Base-by-base conservation (phyloP, 768 basidiomycete genomes). In the Pisolithus microcarpus region DNA sequence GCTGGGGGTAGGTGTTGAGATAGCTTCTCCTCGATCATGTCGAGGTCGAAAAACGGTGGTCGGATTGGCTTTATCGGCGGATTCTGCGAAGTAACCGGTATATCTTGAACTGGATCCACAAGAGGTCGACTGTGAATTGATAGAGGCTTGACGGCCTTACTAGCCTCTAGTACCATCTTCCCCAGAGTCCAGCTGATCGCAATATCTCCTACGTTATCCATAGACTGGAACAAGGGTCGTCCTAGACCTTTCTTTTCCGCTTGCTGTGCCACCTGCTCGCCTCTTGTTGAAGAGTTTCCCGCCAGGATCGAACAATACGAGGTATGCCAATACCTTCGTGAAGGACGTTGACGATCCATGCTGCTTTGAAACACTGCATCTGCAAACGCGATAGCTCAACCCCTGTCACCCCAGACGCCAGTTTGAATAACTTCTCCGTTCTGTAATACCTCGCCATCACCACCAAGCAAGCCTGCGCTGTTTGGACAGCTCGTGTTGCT, bases 311-410 rank as follows among this genome's bases (percentile, higher is more conserved):
- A n/a, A 90, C 80, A 30, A 96, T 83, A 24, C 96, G 78, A 23
- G 96, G 96, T 64, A 99, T 80, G 8, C 93, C 93, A 46, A 99
- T 85, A 28, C 96, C 96, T 64, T 96, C 91, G 58, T 98, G 95
- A 2, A 99, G 69, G 36, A 99, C 87, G 67, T 98, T 97, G 47
- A 87, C 84, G 49, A 99, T 79, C 96, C 96, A 99, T 2, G 96
- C 94, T 1, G 95, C 92, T 68, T 99, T 99, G 83, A 99, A 99
- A 65, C 96, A 99, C 65, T 98, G 96, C 88, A 95, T 89, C 70
- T 95, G 82, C 52, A 99, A 70, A 43, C 95, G 80, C 21, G 88
- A 79, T 34, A 89, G 68, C 64, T 94, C 94, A 52, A 95, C 84
- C 49, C n/a, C 80, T 71, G 37, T 81, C 73, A 21, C 79, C 79